Conservation (phyloP, 768 basidiomycete genomes). For the Suillus tomentosus region DNA sequence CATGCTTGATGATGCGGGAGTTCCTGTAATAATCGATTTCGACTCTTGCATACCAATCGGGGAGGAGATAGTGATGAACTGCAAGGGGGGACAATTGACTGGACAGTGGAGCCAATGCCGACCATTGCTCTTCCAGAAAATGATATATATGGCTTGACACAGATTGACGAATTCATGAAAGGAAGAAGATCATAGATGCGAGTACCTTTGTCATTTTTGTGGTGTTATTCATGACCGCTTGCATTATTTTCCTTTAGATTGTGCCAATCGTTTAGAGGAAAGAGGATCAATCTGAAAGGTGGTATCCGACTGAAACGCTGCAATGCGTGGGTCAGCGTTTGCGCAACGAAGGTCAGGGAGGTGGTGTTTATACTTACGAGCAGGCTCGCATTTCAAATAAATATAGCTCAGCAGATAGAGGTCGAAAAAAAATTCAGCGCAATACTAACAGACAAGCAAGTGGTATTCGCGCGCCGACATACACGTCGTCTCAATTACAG, state of each 20-base stretch:
- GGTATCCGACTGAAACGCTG: neutral
- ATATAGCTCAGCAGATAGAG: too few species aligned
- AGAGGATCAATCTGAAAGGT: too few species aligned
- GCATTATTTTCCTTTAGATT: neutral
- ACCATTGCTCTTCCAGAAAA: conserved; percentile 1
- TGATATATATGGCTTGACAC: neutral
- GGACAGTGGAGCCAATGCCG: neutral
- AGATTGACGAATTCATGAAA: neutral
- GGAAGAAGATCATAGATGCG: neutral
- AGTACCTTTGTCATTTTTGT: neutral
- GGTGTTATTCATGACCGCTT: neutral
- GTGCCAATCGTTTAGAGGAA: neutral
- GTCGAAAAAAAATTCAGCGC: too few species aligned
- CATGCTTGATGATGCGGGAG: conserved; percentile 25
- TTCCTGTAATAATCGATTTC: conserved; percentile 30
- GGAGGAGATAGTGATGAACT: neutral
- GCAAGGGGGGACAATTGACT: neutral
- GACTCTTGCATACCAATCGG: conserved; percentile 11
- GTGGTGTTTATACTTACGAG: neutral
- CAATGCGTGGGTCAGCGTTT: neutral
- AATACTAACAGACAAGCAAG: too few species aligned
- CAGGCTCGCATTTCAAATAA: neutral
- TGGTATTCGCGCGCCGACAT: too few species aligned
- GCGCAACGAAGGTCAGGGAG: neutral
- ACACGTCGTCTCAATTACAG: too few species aligned